A percentile compares a stretch with the other conserved stretches of the same genome.
These are phyloP conservation scores for Syzygium jambos DNA, from an alignment of 345 rosid species.

Conservation along the genomic window DNA sequence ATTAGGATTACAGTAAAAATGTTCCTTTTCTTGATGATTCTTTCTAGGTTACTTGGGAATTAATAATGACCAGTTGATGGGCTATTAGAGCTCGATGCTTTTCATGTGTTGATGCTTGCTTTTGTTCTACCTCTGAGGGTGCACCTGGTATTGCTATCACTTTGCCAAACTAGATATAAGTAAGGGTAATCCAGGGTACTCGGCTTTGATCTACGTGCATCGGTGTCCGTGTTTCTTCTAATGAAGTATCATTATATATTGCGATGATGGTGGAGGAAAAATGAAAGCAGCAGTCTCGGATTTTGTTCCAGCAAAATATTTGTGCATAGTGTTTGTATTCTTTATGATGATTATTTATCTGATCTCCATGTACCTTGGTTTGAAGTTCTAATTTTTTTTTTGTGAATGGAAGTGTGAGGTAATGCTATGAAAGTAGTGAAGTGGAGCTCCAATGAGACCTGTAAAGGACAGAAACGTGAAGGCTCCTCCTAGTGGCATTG, in stretches of 20 bases:
- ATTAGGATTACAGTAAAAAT: background rate
- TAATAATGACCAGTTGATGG: background rate
- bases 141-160: background rate
- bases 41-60: background rate
- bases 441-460: background rate
- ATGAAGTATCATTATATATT: background rate
- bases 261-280: background rate
- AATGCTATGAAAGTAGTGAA: background rate
- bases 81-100: background rate
- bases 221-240: background rate
- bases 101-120: background rate
- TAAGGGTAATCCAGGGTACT: background rate
- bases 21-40: background rate
- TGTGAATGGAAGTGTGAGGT: background rate
- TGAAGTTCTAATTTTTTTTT: background rate
- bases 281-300: background rate
- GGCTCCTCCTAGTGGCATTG: background rate
- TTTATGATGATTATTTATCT: background rate
- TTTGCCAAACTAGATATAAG: background rate
- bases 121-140: background rate
- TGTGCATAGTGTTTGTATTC: background rate
- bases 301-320: background rate
- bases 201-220: background rate
- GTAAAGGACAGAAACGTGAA: background rate
- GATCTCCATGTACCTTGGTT: background rate